Evolutionary conservation across 2,329 filamentous ascomycete species (phyloP), one percentile per base, ranked within the genome.

Genomic region (Leptosphaerulina australis): DNA sequence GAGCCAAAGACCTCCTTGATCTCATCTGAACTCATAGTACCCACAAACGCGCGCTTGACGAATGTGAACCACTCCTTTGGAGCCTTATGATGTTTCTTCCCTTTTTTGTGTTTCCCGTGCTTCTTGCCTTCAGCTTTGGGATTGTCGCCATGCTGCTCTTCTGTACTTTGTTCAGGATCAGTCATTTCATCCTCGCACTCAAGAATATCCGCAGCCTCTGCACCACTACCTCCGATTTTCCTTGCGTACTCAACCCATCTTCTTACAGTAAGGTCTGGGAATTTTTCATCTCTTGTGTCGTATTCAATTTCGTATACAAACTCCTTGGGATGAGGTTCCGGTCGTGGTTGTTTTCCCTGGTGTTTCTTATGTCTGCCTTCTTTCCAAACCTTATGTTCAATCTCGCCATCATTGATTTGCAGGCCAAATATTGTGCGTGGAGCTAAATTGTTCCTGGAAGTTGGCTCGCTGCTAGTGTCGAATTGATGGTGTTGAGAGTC

Each of bases 301-400:
- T 99, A 99, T 71, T 96, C 91, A 38, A 96, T 78, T 67, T 96
- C 82, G 66, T 84, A 97, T 12, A 79, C 69, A 70, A 97, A 91
- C 25, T 83, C 75, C 33, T 78, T 82, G 3, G 87, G 83, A 58
- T 83, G 75, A 1, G 85, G 83, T 55, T 80, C 77, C n/a, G 73
- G 66, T 15, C 73, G 72, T 6, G 74, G 74, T 44, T 73, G 71
- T 51, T 74, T 74, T n/a, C 69, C 71, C 39, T 72, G 82, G 56
- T 83, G 77, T 69, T 86, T 85, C 55, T 80, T 80, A 66, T 86
- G 82, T 62, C 85, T 86, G 44, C 86, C 86, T 50, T 84, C 77
- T 26, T 83, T 82, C 85, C 87, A 88, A 54, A 78, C 79, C 6
- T 72, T 52, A 6, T 37, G 34, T 17, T 66, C 62, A 2, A 73